These are phyloP conservation scores for Pseudocohnilembus persalinus DNA, from an alignment of 169 alveolate species.

Conservation along the genomic window DNA sequence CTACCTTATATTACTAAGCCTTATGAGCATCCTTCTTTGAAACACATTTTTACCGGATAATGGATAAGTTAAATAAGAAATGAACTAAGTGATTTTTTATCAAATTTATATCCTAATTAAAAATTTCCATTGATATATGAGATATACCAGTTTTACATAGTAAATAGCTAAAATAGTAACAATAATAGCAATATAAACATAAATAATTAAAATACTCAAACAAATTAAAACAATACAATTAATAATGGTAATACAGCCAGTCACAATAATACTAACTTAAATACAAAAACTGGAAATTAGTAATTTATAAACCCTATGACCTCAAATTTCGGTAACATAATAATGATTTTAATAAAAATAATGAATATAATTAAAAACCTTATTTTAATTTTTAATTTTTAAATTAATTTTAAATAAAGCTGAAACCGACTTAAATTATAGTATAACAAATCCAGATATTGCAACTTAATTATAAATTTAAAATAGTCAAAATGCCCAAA, in stretches of 20 bases:
- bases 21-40: slow-evolving; percentile 64
- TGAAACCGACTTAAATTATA: background rate
- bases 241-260: too few relatives aligned
- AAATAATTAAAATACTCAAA: background rate
- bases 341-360: too few relatives aligned
- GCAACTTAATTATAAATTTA: too few relatives aligned
- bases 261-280: too few relatives aligned
- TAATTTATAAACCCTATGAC: too few relatives aligned
- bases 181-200: background rate
- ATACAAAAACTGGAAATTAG: too few relatives aligned
- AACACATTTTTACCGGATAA: slow-evolving; percentile 65
- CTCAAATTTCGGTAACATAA: too few relatives aligned
- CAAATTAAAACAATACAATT: too few relatives aligned
- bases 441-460: background rate
- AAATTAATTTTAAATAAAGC: too few relatives aligned
- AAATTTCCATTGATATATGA: slow-evolving; percentile 37
- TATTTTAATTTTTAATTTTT: too few relatives aligned
- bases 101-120: slow-evolving; percentile 27
- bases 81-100: slow-evolving; percentile 54
- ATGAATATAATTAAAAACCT: too few relatives aligned
- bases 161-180: background rate
- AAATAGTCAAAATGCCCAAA: background rate
- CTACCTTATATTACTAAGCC: slow-evolving; percentile 80
- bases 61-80: slow-evolving; percentile 68
- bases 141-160: slow-evolving; percentile 13